These are phyloP conservation scores for Taphrina deformans DNA, from an alignment of 1,139 yeast species.

Conservation along the genomic window DNA sequence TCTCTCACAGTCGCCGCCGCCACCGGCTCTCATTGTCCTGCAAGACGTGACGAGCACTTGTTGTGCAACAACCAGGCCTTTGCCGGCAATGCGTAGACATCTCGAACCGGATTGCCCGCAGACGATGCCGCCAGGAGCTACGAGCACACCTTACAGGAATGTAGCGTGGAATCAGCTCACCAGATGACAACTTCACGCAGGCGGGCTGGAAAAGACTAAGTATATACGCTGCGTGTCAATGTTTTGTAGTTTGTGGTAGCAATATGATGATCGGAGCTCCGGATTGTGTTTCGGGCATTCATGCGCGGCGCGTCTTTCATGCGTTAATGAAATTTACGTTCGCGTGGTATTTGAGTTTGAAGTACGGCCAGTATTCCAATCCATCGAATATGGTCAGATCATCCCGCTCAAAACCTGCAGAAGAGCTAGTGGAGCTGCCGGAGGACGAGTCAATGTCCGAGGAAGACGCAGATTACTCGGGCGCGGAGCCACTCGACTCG, in stretches of 20 bases:
- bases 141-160: neutral
- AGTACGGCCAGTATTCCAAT: no score
- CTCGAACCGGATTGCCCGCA: neutral
- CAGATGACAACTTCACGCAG: no score
- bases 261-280: neutral
- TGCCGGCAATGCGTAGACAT: neutral
- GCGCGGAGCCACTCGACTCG: constrained; percentile 10
- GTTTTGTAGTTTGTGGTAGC: neutral
- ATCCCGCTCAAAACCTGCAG: constrained; percentile 29
- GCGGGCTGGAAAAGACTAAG: no score
- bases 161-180: neutral
- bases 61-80: neutral
- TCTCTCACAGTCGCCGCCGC: no score
- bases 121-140: neutral
- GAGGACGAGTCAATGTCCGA: constrained; percentile 19
- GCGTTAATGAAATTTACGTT: neutral
- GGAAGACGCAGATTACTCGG: constrained; percentile 24
- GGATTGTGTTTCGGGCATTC: neutral
- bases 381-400: constrained; percentile 26
- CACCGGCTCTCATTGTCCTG: neutral
- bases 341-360: neutral
- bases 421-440: constrained; percentile 27
- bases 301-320: neutral
- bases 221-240: neutral
- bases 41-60: neutral